phyloP scores from a whole-genome alignment of 495 filamentous ascomycete genomes.

The Aspergillus wentii region DNA sequence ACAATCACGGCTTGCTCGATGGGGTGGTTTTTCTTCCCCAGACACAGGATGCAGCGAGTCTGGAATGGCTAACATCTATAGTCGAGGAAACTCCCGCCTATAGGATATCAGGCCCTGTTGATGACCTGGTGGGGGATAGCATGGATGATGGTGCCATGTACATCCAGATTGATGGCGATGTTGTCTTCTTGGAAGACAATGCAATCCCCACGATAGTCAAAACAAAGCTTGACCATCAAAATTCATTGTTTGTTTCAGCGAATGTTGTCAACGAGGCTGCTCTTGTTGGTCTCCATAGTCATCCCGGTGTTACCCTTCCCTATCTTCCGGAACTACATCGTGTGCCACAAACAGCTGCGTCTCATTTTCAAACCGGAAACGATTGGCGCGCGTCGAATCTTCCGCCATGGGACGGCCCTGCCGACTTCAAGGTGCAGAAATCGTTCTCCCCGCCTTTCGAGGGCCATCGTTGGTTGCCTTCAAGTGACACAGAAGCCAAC shows the following conservation, averaged over 20 bases:
- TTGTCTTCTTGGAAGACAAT: constrained; percentile 49
- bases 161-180: constrained; percentile 53
- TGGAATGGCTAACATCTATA: constrained; percentile 37
- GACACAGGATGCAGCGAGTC: constrained; percentile 38
- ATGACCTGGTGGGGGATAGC: constrained; percentile 13
- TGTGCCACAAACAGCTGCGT: constrained; percentile 5
- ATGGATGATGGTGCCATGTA: constrained; percentile 34
- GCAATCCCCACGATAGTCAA: constrained; percentile 49
- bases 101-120: constrained; percentile 13
- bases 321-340: constrained; percentile 29
- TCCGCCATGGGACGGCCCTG: constrained; percentile 25
- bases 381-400: constrained; percentile 28
- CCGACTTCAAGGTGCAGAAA: constrained; percentile 16
- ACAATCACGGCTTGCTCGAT: constrained; percentile 49
- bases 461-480: constrained; percentile 29
- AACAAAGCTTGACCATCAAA: constrained; percentile 44
- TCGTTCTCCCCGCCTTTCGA: constrained; percentile 22
- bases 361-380: constrained; percentile 9
- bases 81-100: constrained; percentile 25
- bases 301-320: constrained; percentile 29
- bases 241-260: constrained; percentile 44
- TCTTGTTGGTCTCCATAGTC: constrained; percentile 29
- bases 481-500: constrained; percentile 13
- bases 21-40: constrained; percentile 49
- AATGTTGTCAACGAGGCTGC: constrained; percentile 46